Conservation (phyloP, 2,329 filamentous ascomycete genomes). For the Aureobasidium namibiae region DNA sequence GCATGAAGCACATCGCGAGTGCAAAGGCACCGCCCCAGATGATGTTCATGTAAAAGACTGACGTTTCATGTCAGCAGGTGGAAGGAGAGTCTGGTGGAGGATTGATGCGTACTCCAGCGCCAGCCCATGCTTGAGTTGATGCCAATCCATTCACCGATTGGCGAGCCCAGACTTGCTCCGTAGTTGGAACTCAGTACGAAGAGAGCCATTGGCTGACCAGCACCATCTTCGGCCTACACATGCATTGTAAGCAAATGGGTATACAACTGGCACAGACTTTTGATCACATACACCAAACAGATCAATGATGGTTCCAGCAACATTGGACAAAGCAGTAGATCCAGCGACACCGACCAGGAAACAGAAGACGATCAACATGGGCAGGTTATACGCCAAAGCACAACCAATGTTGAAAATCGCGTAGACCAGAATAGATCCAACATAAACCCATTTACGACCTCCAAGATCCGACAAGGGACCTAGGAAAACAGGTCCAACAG, state of each 20-base stretch:
- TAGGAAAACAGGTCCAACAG: constrained; percentile 12
- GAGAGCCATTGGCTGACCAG: constrained; percentile 22
- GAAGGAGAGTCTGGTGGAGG: no score
- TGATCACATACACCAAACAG: constrained; percentile 1
- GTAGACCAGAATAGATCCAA: constrained; percentile 7
- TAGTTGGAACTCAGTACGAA: constrained; percentile 27
- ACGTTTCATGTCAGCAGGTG: constrained; percentile 44
- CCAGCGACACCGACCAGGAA: constrained; percentile 14
- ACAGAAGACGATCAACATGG: constrained; percentile 15
- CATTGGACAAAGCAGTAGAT: constrained; percentile 13
- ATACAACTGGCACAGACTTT: background rate
- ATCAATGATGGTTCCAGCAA: constrained; percentile 15
- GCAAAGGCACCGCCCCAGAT: constrained; percentile 8
- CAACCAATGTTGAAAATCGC: constrained; percentile 8
- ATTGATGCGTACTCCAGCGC: constrained; percentile 34
- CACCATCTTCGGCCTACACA: constrained; percentile 17
- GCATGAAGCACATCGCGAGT: constrained; percentile 11
- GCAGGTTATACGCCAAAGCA: constrained; percentile 12
- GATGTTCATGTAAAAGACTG: constrained; percentile 18
- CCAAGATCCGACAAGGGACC: constrained; percentile 11
- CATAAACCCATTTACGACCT: constrained; percentile 12
- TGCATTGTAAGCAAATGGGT: background rate
- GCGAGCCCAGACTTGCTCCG: constrained; percentile 24
- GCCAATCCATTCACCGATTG: constrained; percentile 25
- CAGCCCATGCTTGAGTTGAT: constrained; percentile 31